These are phyloP conservation scores for Oryza australiensis DNA, from an alignment of 176 grass and related monocot genomes.

Conservation along the genomic window DNA sequence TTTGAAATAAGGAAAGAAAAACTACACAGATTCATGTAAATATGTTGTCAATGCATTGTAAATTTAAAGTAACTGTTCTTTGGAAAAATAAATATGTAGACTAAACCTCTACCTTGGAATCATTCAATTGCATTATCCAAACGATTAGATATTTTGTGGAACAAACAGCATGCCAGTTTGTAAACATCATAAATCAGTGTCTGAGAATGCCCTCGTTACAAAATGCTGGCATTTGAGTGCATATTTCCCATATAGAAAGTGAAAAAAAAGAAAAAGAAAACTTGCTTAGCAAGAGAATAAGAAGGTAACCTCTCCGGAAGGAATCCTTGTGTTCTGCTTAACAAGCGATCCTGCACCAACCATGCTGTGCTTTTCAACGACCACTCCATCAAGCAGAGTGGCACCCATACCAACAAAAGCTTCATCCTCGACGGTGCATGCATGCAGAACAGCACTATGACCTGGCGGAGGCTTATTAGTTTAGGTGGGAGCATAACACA, in stretches of 20 bases:
- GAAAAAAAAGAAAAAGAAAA: slow-evolving; percentile 10
- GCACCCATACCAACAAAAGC: slow-evolving; percentile 96
- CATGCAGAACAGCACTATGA: slow-evolving; percentile 64
- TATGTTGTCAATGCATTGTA: not conserved
- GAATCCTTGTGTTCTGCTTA: slow-evolving; percentile 85
- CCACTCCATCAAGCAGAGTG: slow-evolving; percentile 83
- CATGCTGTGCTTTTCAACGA: slow-evolving; percentile 94
- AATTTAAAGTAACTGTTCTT: not conserved
- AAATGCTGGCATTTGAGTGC: slow-evolving; percentile 1
- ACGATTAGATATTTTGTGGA: not conserved
- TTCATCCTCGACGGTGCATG: slow-evolving; percentile 56
- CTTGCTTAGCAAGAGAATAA: slow-evolving; percentile 17
- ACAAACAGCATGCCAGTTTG: not conserved
- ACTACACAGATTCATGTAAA: not conserved
- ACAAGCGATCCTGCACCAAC: slow-evolving; percentile 88
- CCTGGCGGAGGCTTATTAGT: slow-evolving; percentile 49
- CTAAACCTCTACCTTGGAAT: not conserved
- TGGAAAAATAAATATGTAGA: not conserved
- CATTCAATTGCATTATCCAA: not conserved
- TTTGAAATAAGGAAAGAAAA: not conserved
- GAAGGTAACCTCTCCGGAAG: slow-evolving; percentile 80
- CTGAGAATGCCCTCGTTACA: not conserved
- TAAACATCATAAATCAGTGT: not conserved
- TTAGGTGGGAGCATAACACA: slow-evolving; percentile 6
- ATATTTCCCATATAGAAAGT: not conserved